Evolutionary conservation across 257 asterid species (phyloP).

Genomic region (Fraxinus americana): DNA sequence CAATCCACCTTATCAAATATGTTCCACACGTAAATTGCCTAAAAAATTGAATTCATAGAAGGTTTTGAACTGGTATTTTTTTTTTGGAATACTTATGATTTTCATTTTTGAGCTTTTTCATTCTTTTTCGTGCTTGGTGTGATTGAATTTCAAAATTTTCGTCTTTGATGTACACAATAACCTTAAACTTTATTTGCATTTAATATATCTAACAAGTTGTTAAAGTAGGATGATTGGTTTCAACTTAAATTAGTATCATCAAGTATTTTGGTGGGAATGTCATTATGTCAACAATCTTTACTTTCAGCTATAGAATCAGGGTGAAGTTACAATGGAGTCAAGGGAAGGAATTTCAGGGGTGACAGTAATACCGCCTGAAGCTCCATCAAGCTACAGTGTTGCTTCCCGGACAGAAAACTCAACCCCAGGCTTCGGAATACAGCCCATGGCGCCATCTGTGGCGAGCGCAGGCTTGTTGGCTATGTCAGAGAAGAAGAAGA

Average conservation of each 20-base stretch:
- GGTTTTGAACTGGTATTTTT: no score
- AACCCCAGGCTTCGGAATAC: constrained; percentile 27
- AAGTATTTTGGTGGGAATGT: constrained; percentile 13
- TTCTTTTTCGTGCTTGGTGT: no score
- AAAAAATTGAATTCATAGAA: background rate
- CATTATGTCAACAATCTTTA: constrained; percentile 4
- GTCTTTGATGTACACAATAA: no score
- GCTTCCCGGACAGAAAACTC: constrained; percentile 51
- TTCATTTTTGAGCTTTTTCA: background rate
- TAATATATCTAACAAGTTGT: background rate
- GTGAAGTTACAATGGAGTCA: constrained; percentile 58
- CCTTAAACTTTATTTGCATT: constrained; percentile 2
- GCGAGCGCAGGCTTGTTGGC: constrained; percentile 25
- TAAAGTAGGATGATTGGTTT: no score
- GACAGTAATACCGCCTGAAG: constrained; percentile 53
- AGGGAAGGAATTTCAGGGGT: constrained; percentile 59
- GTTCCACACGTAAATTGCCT: background rate
- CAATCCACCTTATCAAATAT: background rate
- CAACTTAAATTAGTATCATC: constrained; percentile 11
- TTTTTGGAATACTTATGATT: background rate
- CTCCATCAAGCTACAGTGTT: constrained; percentile 64
- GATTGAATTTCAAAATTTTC: no score
- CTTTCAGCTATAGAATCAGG: constrained; percentile 6
- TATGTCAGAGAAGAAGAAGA: constrained; percentile 74
- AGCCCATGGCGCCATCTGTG: constrained; percentile 28